Base-by-base conservation (phyloP, 148 eudicot genomes). In the Camellia japonica region DNA sequence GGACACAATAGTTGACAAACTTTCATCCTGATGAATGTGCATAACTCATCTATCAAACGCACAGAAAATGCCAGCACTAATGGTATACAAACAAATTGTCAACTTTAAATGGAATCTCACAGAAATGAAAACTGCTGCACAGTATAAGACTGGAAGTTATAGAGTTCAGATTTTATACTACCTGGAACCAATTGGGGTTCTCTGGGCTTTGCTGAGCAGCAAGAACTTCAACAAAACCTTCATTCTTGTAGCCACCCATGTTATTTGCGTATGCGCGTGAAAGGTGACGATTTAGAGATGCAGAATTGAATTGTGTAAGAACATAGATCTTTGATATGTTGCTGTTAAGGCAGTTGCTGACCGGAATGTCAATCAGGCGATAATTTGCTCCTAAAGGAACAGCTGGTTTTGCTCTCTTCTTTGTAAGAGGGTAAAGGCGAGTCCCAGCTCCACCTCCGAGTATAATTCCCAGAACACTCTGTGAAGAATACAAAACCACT, bases 121-220 rank as follows among this genome's bases (percentile, higher is more conserved):
- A 16, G 4, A 58, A 55, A 14, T 56, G 1, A 8, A 72, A 72
- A 12, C 60, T 71, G 18, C n/a, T 7, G 54, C 66, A 38, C 71
- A 18, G 54, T 3, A 68, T 3, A 66, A 30, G 56, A 73, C 20
- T 23, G 46, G 60, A 82, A 72, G 65, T 18, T 54, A 59, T 19
- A 19, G 72, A 43, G 72, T 42, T 52, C 14, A 52, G 61, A 74
- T 41, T 2, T 54, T 42, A 19, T 72, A 61, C 46, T 82, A 94
- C 98, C 97, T 94, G 97, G 80, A 94, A 94, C 98, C 98, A 94
- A 81, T 94, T 91, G 30, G 98, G 98, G 83, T 94, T 94, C 78
- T 94, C 95, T 54, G 98, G 98, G 85, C 98, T 94, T 77, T 94
- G 98, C 88, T 94, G 98, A 64, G 98, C 98, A n/a, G 97, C 98